phyloP scores from a whole-genome alignment of 257 asterid genomes.

The Cinchona pubescens region DNA sequence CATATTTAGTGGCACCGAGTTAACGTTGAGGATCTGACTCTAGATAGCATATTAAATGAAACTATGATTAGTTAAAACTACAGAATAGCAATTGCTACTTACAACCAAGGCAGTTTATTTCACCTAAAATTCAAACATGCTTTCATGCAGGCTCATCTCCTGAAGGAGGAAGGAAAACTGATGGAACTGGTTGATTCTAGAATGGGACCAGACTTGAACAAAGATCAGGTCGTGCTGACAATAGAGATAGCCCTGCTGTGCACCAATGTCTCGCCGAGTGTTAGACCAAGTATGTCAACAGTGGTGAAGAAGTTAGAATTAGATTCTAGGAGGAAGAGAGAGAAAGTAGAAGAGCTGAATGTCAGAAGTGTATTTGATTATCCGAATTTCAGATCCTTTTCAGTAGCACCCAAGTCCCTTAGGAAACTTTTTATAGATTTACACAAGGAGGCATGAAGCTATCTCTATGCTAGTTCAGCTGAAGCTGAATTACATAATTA shows the following conservation, averaged over 20 bases:
- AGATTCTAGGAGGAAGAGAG: constrained; percentile 32
- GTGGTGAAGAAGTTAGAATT: no score
- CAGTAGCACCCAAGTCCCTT: no score
- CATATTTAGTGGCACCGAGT: no score
- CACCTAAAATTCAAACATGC: not conserved
- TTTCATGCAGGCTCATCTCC: constrained; percentile 25
- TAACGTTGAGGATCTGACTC: no score
- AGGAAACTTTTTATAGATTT: no score
- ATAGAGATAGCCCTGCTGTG: constrained; percentile 31
- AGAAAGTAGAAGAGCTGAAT: no score
- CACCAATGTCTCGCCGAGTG: constrained; percentile 13
- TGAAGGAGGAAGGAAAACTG: constrained; percentile 24
- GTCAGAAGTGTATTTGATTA: no score
- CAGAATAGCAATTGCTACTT: not conserved
- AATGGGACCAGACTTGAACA: constrained; percentile 24
- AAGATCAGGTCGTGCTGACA: constrained; percentile 18
- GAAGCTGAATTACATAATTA: no score
- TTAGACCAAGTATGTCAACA: constrained; percentile 38
- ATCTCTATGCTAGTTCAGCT: no score
- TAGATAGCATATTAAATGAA: not conserved
- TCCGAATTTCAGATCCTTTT: no score
- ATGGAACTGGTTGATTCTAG: constrained; percentile 35
- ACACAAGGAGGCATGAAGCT: no score
- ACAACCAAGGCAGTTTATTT: not conserved
- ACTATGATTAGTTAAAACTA: not conserved